phyloP scores from a whole-genome alignment of 1,284 basidiomycete genomes.

The Boletus albobrunnescens region DNA sequence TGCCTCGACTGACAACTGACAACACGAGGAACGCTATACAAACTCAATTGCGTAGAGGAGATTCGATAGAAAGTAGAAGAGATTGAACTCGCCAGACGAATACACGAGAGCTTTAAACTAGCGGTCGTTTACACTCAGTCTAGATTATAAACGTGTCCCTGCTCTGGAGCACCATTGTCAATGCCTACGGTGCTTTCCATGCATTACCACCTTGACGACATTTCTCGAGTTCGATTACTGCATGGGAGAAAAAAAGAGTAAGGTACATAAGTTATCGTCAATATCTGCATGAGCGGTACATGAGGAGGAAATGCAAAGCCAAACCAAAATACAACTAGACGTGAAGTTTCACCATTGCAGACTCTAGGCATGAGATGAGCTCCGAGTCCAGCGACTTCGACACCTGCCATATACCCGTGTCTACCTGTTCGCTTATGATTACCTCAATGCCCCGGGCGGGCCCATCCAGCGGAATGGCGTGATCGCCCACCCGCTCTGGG shows the following conservation, averaged over 20 bases:
- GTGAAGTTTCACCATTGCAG: constrained; percentile 28
- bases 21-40: too few relatives aligned
- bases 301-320: neutral
- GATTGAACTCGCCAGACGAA: too few relatives aligned
- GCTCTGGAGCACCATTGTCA: too few relatives aligned
- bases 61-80: too few relatives aligned
- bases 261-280: constrained; percentile 8
- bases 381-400: constrained; percentile 14
- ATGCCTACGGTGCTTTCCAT: too few relatives aligned
- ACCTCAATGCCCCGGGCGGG: constrained; percentile 21
- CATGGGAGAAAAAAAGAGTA: neutral
- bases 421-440: constrained; percentile 16
- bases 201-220: too few relatives aligned
- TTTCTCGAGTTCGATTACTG: neutral
- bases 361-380: constrained; percentile 16
- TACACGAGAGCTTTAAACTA: too few relatives aligned
- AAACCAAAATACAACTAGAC: constrained; percentile 14
- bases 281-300: constrained; percentile 6
- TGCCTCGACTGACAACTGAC: too few relatives aligned
- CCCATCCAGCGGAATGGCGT: constrained; percentile 25
- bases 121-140: too few relatives aligned
- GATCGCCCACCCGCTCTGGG: constrained; percentile 24
- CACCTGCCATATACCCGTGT: constrained; percentile 22
- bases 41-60: too few relatives aligned
- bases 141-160: too few relatives aligned